These are phyloP conservation scores for Triticum aestivum DNA, from an alignment of 176 grass and related monocot genomes.

Conservation along the genomic window DNA sequence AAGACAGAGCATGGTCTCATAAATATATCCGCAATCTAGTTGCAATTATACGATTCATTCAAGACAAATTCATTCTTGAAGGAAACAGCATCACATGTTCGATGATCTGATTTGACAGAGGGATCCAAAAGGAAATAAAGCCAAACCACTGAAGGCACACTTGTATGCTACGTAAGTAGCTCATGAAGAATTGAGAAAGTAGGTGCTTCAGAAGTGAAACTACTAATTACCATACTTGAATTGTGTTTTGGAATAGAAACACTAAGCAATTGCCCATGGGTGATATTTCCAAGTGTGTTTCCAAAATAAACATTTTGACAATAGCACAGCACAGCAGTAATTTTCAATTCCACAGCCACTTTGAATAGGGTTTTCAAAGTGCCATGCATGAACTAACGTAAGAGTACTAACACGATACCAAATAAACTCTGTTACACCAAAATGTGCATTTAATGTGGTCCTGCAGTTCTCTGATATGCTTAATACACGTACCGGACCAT, in stretches of 20 bases:
- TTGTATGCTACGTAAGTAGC: not conserved
- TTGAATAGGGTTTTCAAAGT: not conserved
- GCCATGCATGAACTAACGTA: not conserved
- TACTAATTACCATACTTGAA: conserved; percentile 1
- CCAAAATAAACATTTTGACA: not conserved
- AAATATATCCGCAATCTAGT: not conserved
- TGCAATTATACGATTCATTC: not conserved
- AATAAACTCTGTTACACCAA: not conserved
- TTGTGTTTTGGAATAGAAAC: not conserved
- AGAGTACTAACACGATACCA: not conserved
- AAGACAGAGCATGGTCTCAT: not conserved
- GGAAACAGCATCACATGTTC: not conserved
- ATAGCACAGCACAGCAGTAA: not conserved
- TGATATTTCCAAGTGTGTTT: not conserved
- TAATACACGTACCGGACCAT: not conserved
- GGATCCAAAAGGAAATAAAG: not conserved
- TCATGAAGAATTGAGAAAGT: not conserved
- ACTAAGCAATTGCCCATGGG: not conserved
- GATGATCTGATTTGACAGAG: not conserved
- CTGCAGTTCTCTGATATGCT: not conserved
- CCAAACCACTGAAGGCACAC: not conserved
- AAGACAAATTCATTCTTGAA: not conserved
- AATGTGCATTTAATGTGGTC: not conserved
- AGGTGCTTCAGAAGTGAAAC: not conserved
- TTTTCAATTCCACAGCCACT: not conserved